Evolutionary conservation across 225 moss, liverwort and hornwort genomes (phyloP), one percentile per base, ranked within the genome.

Genomic region (Physcomitrium patens): DNA sequence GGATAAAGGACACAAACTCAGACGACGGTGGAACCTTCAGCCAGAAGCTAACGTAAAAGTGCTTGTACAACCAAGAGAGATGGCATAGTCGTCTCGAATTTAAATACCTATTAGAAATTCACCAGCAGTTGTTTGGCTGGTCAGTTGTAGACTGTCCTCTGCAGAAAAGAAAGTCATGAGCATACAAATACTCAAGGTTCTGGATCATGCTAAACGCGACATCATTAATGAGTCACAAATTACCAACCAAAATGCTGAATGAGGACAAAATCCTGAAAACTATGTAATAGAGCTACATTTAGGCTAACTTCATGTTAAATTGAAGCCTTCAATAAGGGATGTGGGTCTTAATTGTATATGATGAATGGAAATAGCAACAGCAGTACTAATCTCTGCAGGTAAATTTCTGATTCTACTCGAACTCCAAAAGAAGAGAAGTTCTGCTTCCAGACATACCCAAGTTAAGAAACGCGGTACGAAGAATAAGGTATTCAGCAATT

Each of bases 41-140:
- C 72, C 51, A 61, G 22, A 62, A 72, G 20, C 45, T 66, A 75
- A 43, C 66, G 28, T 12, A 58, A 31, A 62, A 62, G 62, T 46
- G 45, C 37, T 15, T 53, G 46, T 10, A 65, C 46, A 9, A 51
- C 15, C 28, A 59, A 69, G 18, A 54, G 48, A 17, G 27, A 53
- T 24, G 28, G 71, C 22, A 63, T 49, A 23, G 15, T 31, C 69
- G 81, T 69, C 19, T 49, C 69, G 46, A 48, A 54, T 50, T 67
- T 55, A 24, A 61, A 61, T 76, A 89, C 88, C 88, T 64, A 83
- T 68, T 23, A 78, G 66, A 73, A 65, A 69, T 56, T 89, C 85
- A 47, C 85, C 85, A 65, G 71, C 81, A 47, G 88, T 83, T 60
- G 79, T 80, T 74, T 86, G 85, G 44, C 70, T 78, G 78, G 83